Evolutionary conservation across 495 filamentous ascomycete species (phyloP), one percentile per base, ranked within the genome.

Genomic region (Tuber indicum): DNA sequence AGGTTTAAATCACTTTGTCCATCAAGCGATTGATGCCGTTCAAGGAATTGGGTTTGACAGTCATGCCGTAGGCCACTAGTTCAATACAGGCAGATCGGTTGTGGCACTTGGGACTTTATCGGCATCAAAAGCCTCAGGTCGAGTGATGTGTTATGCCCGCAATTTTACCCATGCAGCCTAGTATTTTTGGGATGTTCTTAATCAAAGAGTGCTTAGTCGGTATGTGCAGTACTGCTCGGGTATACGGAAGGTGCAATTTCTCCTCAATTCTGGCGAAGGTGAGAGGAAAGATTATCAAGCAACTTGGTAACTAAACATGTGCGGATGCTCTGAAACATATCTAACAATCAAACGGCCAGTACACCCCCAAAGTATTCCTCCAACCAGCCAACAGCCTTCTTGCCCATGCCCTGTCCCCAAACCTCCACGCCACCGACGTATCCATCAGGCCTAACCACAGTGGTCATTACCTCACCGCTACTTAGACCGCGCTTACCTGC

Each of bases 391-490:
- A 84, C 86, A 2, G 88, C 87, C 62, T 85, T 82, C 52, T 84
- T 81, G 26, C 86, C 89, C 2, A 84, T 82, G 10, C 86, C 86
- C 9, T 84, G 83, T n/a, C 83, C 82, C 41, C 82, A 84, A 32
- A 84, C 84, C 19, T 86, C 86, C 45, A 90, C 86, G 26, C 86
- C 87, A 14, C 90, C 91, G 39, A 91, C 87, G 84, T 92, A 92
- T 41, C 52, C 90, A 83, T 92, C 91, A 1, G 91, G 91, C 45
- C 91, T 86, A 8, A 92, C 87, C 79, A 89, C 88, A 70, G 89
- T 87, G 43, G 91, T 86, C 42, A 86, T 87, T 21, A 89, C 87
- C 74, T 90, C 86, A 10, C 86, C 85, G 2, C 84, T 84, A 0
- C 82, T 83, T 32, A 91, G 75, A 36, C 84, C 85, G 23, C 52